Evolutionary conservation across 176 grass and related monocot species (phyloP).

Genomic region (Puya raimondii): DNA sequence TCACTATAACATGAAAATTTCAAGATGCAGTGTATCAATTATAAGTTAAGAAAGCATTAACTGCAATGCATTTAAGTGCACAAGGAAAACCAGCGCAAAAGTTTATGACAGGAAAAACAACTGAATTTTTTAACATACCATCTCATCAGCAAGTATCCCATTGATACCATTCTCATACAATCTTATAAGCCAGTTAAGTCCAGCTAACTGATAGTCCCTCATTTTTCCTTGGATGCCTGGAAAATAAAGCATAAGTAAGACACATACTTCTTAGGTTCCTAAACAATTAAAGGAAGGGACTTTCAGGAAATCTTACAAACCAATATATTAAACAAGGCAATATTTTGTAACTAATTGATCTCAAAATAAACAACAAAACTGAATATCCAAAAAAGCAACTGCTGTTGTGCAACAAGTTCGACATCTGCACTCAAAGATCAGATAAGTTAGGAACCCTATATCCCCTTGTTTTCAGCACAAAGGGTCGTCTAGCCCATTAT

Average conservation of each 20-base stretch:
- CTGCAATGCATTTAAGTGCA: too few relatives aligned
- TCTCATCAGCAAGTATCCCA: constrained; percentile 98
- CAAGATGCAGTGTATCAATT: background rate
- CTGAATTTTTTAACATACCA: constrained; percentile 41
- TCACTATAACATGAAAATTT: background rate
- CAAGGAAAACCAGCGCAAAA: background rate
- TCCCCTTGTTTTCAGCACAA: constrained; percentile 4
- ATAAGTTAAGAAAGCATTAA: background rate
- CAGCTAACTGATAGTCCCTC: constrained; percentile 95
- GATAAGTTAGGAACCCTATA: background rate
- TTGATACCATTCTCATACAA: constrained; percentile 98
- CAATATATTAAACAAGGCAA: too few relatives aligned
- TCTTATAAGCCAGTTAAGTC: constrained; percentile 96
- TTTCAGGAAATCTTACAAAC: too few relatives aligned
- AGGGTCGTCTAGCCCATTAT: background rate
- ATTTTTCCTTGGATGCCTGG: constrained; percentile 96
- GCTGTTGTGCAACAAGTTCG: background rate
- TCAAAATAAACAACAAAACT: background rate
- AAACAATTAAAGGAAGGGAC: too few relatives aligned
- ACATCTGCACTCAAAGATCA: background rate
- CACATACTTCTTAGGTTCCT: constrained; percentile 1
- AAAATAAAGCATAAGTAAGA: constrained; percentile 12
- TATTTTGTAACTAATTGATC: too few relatives aligned
- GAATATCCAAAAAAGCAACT: background rate
- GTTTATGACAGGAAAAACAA: background rate